Evolutionary conservation across 768 basidiomycete genomes (phyloP).

Genomic region (Naganishia antarctica): DNA sequence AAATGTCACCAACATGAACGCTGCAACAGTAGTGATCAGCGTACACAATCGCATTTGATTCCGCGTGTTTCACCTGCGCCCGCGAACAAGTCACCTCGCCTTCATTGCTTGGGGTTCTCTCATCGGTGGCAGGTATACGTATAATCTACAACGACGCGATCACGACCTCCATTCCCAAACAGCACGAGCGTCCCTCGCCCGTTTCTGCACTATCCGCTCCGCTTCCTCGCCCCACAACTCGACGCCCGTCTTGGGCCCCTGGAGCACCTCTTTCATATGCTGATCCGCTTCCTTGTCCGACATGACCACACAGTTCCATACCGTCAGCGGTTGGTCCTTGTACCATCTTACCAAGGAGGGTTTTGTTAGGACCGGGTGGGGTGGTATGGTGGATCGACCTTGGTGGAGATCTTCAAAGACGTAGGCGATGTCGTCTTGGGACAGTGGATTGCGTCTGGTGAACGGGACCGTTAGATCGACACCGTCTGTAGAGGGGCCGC

Average conservation of each 20-base stretch:
- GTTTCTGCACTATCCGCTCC: conserved; percentile 57
- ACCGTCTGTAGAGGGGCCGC: neutral
- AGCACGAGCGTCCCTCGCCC: conserved; percentile 60
- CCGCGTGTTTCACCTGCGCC: neutral
- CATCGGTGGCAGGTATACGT: no score
- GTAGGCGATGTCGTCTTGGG: conserved; percentile 74
- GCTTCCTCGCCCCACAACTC: conserved; percentile 70
- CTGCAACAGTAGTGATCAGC: no score
- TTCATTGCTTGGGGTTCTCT: no score
- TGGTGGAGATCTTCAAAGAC: conserved; percentile 83
- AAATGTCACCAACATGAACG: no score
- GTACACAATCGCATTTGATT: neutral
- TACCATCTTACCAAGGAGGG: conserved; percentile 83
- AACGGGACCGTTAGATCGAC: conserved; percentile 5
- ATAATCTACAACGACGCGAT: no score
- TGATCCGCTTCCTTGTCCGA: conserved; percentile 68
- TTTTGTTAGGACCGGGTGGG: conserved; percentile 65
- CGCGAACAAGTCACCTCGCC: no score
- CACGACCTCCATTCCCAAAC: conserved; percentile 36
- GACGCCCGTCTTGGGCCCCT: conserved; percentile 51
- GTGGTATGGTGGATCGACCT: conserved; percentile 67
- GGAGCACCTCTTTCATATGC: conserved; percentile 53
- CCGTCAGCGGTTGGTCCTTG: conserved; percentile 57
- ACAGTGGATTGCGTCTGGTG: conserved; percentile 60
- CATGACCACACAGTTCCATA: conserved; percentile 83